Conservation (phyloP, 495 filamentous ascomycete species). For the Hypomontagnella monticulosa region DNA sequence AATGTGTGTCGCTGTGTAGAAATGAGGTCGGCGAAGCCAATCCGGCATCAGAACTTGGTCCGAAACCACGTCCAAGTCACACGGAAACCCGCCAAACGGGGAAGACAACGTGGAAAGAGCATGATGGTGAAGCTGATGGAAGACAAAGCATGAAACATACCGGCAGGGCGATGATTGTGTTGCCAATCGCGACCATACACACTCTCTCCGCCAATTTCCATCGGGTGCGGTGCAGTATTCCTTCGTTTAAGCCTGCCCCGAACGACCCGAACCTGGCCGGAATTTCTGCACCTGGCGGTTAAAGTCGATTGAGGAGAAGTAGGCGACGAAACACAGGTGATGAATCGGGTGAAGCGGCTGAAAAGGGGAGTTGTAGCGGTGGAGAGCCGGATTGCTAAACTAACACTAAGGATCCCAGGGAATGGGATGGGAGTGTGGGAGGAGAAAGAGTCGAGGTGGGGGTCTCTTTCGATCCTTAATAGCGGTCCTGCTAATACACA, state of each 20-base stretch:
- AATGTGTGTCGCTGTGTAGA: neutral
- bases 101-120: slow-evolving; percentile 22
- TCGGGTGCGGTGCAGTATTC: slow-evolving; percentile 13
- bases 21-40: slow-evolving; percentile 28
- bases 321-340: slow-evolving; percentile 7
- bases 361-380: slow-evolving; percentile 30
- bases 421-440: slow-evolving; percentile 36
- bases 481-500: neutral
- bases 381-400: slow-evolving; percentile 33
- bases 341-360: slow-evolving; percentile 40
- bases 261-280: slow-evolving; percentile 26
- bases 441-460: slow-evolving; percentile 24
- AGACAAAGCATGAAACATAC: slow-evolving; percentile 33
- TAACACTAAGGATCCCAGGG: slow-evolving; percentile 27
- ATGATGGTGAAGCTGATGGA: slow-evolving; percentile 11
- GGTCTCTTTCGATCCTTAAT: slow-evolving; percentile 19
- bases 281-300: slow-evolving; percentile 25
- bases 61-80: slow-evolving; percentile 31
- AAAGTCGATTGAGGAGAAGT: slow-evolving; percentile 33
- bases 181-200: neutral
- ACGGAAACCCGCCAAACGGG: slow-evolving; percentile 26
- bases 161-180: neutral
- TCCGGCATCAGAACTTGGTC: slow-evolving; percentile 38
- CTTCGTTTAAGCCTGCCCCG: slow-evolving; percentile 4
- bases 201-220: slow-evolving; percentile 1